Evolutionary conservation across 2,329 filamentous ascomycete genomes (phyloP).

Genomic region (Penicillium italicum): DNA sequence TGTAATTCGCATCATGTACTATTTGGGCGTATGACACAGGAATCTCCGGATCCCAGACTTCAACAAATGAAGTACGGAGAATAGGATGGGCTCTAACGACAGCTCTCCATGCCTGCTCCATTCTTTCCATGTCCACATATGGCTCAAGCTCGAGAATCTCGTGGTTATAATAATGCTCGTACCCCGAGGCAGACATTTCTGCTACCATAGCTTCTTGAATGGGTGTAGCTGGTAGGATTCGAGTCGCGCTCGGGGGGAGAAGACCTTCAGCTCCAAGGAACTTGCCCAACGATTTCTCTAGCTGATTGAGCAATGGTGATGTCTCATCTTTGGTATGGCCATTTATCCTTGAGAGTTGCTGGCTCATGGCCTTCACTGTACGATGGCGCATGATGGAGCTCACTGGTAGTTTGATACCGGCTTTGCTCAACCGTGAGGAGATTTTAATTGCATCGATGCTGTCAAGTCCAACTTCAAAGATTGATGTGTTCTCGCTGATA

Average conservation of each 20-base stretch:
- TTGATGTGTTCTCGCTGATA: conserved; percentile 58
- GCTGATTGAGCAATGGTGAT: conserved; percentile 12
- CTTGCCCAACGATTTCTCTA: conserved; percentile 34
- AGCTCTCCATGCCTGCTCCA: conserved; percentile 60
- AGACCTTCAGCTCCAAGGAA: conserved; percentile 38
- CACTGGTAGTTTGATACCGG: conserved; percentile 61
- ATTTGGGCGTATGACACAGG: conserved; percentile 56
- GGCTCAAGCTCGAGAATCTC: conserved; percentile 64
- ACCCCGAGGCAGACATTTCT: conserved; percentile 73
- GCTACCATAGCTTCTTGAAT: conserved; percentile 83
- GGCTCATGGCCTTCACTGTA: conserved; percentile 61
- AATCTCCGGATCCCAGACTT: conserved; percentile 60
- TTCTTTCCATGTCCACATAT: conserved; percentile 52
- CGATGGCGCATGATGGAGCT: conserved; percentile 72
- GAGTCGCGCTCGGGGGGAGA: conserved; percentile 48
- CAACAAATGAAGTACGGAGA: conserved; percentile 68
- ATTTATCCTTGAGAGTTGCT: conserved; percentile 17
- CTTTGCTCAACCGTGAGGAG: conserved; percentile 64
- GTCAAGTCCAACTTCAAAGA: conserved; percentile 82
- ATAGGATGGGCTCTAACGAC: conserved; percentile 64
- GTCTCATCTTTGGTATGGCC: conserved; percentile 24
- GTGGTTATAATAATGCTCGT: conserved; percentile 78
- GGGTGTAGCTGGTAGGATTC: conserved; percentile 70
- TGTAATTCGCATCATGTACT: conserved; percentile 33
- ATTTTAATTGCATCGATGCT: conserved; percentile 90